These are phyloP conservation scores for Zychaea mexicana DNA, from an alignment of 371 early-diverging fungal genomes.

Conservation along the genomic window DNA sequence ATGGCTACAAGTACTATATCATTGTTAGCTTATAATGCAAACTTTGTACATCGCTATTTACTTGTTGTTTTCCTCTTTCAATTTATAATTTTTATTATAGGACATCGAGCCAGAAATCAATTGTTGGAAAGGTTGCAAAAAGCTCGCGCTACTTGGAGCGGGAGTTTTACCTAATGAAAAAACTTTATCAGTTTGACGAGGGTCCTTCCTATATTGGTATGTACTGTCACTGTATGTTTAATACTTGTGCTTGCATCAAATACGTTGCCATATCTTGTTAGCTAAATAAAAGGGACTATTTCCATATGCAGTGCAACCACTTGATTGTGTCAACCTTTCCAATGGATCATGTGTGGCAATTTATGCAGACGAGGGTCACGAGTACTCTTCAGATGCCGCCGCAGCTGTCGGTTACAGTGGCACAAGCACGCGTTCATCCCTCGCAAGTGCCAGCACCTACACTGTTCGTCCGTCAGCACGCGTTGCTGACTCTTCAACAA, in stretches of 20 bases:
- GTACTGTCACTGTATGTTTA: not conserved
- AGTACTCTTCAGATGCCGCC: not conserved
- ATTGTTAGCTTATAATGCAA: not conserved
- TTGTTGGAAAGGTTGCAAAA: slow-evolving; percentile 37
- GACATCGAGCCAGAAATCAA: slow-evolving; percentile 34
- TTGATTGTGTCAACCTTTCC: slow-evolving; percentile 38
- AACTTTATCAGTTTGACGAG: slow-evolving; percentile 32
- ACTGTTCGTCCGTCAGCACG: not conserved
- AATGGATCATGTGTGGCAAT: slow-evolving; percentile 38
- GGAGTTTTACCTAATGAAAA: slow-evolving; percentile 40
- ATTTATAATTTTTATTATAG: slow-evolving; percentile 8
- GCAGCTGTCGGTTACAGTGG: not conserved
- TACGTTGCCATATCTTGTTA: not conserved
- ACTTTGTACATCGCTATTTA: too few species aligned
- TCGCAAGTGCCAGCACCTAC: not conserved
- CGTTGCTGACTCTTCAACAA: too few species aligned
- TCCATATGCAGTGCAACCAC: slow-evolving; percentile 33
- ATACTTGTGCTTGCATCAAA: not conserved
- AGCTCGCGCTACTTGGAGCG: slow-evolving; percentile 34
- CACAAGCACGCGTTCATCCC: too few species aligned
- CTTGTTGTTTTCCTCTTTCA: too few species aligned
- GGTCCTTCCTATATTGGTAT: slow-evolving; percentile 36
- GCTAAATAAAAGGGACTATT: too few species aligned
- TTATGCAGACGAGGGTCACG: slow-evolving; percentile 39
- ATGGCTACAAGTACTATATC: slow-evolving; percentile 34